phyloP scores from a whole-genome alignment of 1,284 basidiomycete species.

The Polyporus tsugae region DNA sequence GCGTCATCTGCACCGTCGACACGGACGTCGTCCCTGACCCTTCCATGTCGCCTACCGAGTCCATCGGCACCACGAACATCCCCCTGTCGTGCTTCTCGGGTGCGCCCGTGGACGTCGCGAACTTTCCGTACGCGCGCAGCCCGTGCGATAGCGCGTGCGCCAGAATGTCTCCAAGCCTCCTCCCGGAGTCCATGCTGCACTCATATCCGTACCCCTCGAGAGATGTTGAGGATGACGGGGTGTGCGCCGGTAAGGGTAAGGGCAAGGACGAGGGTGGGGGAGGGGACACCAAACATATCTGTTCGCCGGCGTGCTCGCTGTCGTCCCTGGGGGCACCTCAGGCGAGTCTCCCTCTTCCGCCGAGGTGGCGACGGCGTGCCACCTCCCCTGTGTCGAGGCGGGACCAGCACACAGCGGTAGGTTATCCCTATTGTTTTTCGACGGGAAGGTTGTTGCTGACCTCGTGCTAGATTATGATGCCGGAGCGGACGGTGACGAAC shows the following conservation, averaged over 20 bases:
- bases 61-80: background rate
- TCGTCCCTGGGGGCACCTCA: background rate
- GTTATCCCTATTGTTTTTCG: background rate
- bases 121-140: background rate
- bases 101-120: background rate
- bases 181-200: background rate
- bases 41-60: background rate
- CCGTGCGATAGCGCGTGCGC: background rate
- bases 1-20: slow-evolving; percentile 12
- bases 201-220: background rate
- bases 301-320: background rate
- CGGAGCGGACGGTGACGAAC: background rate
- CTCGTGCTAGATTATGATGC: background rate
- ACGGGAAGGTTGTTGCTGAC: background rate
- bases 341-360: background rate
- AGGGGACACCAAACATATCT: background rate
- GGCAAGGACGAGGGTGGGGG: background rate
- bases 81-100: background rate
- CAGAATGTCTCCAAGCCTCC: background rate
- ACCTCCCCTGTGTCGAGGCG: background rate
- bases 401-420: background rate
- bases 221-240: background rate
- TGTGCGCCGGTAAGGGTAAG: background rate
- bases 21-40: background rate
- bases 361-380: background rate